Evolutionary conservation across 1,139 yeast genomes (phyloP).

Genomic region (Saccharomyces hybrid): DNA sequence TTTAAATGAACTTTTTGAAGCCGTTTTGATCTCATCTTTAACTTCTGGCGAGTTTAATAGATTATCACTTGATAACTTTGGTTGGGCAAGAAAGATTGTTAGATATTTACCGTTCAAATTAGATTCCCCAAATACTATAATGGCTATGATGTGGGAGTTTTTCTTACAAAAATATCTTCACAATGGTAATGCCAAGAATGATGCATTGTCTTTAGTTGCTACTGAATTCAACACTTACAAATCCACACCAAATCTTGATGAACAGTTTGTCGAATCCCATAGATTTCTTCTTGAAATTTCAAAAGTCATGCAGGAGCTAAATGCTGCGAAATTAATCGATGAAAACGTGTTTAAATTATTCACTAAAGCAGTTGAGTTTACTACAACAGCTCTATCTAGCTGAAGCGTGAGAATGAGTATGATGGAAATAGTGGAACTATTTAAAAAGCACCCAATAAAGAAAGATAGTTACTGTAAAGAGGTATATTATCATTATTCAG

Average conservation of each 20-base stretch:
- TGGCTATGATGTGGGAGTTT: conserved; percentile 33
- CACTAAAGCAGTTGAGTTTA: conserved; percentile 20
- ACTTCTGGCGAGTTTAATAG: conserved; percentile 46
- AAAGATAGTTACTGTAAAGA: not conserved
- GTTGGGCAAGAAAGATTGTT: conserved; percentile 51
- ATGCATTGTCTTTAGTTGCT: conserved; percentile 25
- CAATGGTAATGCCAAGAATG: conserved; percentile 27
- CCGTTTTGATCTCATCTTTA: conserved; percentile 44
- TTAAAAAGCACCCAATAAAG: not conserved
- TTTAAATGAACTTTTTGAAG: conserved; percentile 50
- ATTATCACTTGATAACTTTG: conserved; percentile 32
- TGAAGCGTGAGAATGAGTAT: not conserved
- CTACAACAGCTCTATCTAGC: conserved; percentile 13
- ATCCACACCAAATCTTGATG: conserved; percentile 23
- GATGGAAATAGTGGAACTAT: not conserved
- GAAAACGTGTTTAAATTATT: conserved; percentile 15
- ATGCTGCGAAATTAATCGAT: conserved; percentile 15
- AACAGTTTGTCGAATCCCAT: conserved; percentile 22
- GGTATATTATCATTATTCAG: not conserved
- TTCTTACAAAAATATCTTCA: conserved; percentile 28
- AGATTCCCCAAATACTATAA: conserved; percentile 27
- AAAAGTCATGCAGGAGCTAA: conserved; percentile 13
- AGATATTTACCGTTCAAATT: conserved; percentile 51
- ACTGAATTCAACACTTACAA: conserved; percentile 27
- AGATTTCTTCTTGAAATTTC: conserved; percentile 18